Percentiles rank a stretch among this genome's conserved stretches.
phyloP scores from a whole-genome alignment of 2,329 filamentous ascomycete species.

The Fusarium tupiense region DNA sequence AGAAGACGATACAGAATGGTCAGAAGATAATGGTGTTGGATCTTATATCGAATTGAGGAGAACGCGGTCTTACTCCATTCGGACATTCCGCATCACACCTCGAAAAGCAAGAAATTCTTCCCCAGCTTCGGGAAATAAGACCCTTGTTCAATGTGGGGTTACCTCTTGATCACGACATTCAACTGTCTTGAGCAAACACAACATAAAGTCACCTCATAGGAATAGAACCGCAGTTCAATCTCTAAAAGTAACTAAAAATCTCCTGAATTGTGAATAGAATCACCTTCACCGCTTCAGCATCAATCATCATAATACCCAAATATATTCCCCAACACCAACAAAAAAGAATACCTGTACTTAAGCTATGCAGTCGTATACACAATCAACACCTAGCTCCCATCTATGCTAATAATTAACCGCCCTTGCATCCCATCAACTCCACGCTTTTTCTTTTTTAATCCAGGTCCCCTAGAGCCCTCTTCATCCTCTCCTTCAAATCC shows the following conservation, averaged over 20 bases:
- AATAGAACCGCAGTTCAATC: background rate
- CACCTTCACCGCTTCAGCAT: background rate
- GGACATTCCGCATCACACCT: constrained; percentile 41
- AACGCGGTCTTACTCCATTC: constrained; percentile 43
- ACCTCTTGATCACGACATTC: background rate
- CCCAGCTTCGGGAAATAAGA: constrained; percentile 14
- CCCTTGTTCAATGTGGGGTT: background rate
- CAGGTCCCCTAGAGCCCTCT: constrained; percentile 44
- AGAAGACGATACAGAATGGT: background rate
- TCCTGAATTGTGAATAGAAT: too few species aligned
- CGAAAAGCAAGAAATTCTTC: background rate
- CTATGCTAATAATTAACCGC: constrained; percentile 12
- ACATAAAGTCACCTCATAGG: background rate
- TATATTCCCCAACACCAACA: background rate
- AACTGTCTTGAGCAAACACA: background rate
- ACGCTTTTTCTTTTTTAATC: constrained; percentile 35
- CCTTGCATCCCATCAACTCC: background rate
- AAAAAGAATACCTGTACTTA: constrained; percentile 21
- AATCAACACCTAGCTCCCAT: constrained; percentile 41
- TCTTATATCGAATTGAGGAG: constrained; percentile 34
- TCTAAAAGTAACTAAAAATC: background rate
- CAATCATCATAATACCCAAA: constrained; percentile 9
- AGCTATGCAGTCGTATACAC: background rate
- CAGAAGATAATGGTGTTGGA: background rate
- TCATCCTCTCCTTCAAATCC: constrained; percentile 72